Percentiles rank a stretch among this genome's conserved stretches.
Evolutionary conservation across 2,329 filamentous ascomycete species (phyloP).

Genomic region (Ophiocordyceps camponoti-leonardi): DNA sequence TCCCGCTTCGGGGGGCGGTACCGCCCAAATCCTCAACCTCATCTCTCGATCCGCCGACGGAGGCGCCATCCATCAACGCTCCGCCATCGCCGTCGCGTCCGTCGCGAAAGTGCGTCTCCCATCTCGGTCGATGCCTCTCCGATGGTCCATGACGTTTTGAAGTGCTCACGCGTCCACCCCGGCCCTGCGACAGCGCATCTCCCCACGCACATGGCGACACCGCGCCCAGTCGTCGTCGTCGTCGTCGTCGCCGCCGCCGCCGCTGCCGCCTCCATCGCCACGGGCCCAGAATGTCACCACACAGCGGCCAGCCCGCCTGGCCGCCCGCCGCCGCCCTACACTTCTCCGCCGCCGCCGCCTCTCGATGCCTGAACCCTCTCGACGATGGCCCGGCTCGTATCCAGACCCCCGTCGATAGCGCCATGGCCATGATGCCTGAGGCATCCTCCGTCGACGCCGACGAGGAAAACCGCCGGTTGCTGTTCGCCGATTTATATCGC

Average conservation of each 20-base stretch:
- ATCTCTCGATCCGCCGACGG: conserved; percentile 35
- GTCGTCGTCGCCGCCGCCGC: conserved; percentile 30
- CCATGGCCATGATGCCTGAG: conserved; percentile 39
- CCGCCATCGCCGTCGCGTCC: conserved; percentile 22
- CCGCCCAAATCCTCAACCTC: conserved; percentile 33
- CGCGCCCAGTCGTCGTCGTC: conserved; percentile 20
- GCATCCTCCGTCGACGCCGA: conserved; percentile 40
- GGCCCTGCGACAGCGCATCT: conserved; percentile 33
- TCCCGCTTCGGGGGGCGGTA: conserved; percentile 22
- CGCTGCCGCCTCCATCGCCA: conserved; percentile 28
- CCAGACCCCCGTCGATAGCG: conserved; percentile 32
- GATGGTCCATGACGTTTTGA: conserved; percentile 33
- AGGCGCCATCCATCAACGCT: conserved; percentile 35
- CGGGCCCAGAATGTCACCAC: conserved; percentile 45
- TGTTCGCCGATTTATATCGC: conserved; percentile 64
- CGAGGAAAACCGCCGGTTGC: conserved; percentile 54
- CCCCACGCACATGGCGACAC: conserved; percentile 40
- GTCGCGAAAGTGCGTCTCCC: conserved; percentile 20
- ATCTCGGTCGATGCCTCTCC: conserved; percentile 36
- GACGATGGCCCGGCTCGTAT: conserved; percentile 41
- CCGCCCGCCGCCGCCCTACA: conserved; percentile 38
- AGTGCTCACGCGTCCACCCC: conserved; percentile 21
- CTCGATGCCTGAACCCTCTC: conserved; percentile 34
- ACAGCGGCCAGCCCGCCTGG: conserved; percentile 50
- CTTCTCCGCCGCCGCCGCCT: conserved; percentile 28